Evolutionary conservation across 139 green algal species (phyloP), one percentile per base, ranked within the genome.

Genomic region (Yamagishiella unicocca): DNA sequence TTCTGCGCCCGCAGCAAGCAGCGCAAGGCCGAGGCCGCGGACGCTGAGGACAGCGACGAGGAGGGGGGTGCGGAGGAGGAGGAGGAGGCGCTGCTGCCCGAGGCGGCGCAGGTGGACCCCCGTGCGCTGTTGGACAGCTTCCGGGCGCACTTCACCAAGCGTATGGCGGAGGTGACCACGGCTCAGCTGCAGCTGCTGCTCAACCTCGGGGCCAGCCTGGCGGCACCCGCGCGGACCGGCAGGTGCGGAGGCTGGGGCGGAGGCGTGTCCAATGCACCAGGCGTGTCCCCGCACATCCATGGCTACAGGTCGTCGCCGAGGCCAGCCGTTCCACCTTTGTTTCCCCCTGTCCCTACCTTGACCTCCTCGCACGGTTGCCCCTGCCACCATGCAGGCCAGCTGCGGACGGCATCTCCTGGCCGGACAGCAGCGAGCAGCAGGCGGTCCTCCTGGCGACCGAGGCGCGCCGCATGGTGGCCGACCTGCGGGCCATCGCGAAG

Each of bases 161-260:
- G 88, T 19, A 55, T 89, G 40, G 88, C 88, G 40, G 88, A 91
- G 82, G 42, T 91, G 54, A 64, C 55, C 2, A 89, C 88, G 25
- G 88, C 88, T 17, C 88, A 91, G 76, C 53, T 91, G 82, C 88
- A 91, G 82, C 76, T 91, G 76, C 75, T 91, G 75, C 74, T 89
- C 19, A 79, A 91, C 54, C 76, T 88, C 29, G 88, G 82, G 31
- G 76, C 72, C 53, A 84, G 53, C 40, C 62, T 91, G 25, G 76
- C 76, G n/a, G 88, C 88, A 21, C 82, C 82, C 1, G 76, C 83
- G 2, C 71, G 88, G 66, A 87, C 37, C 0, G 77, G 54, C 46
- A 87, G 82, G 82, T 87, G 67, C 8, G 42, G 31, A 4, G 43
- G 33, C 5, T 2, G 1, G n/a, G 24, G 73, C 5, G 8, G 27